These are phyloP conservation scores for Neoboletus magnificus DNA, from an alignment of 768 basidiomycete genomes.

Conservation along the genomic window DNA sequence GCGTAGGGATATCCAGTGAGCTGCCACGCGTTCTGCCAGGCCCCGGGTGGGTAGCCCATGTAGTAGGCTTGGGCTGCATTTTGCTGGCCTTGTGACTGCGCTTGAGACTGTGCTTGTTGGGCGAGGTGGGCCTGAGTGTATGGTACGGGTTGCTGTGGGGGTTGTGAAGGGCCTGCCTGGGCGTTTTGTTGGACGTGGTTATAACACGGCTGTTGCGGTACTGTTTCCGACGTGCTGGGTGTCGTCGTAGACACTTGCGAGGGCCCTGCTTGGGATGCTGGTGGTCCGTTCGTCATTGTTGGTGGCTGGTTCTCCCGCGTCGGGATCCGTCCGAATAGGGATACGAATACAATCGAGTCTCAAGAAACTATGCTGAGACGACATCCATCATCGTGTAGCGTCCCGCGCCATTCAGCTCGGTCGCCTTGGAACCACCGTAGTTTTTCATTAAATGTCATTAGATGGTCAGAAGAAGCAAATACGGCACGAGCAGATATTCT, in stretches of 20 bases:
- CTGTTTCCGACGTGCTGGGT: constrained; percentile 8
- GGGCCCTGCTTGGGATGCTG: constrained; percentile 40
- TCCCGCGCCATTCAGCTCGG: too few species aligned
- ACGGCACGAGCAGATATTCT: neutral
- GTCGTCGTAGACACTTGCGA: constrained; percentile 22
- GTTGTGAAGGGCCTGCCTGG: constrained; percentile 18
- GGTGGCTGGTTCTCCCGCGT: neutral
- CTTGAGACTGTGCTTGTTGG: constrained; percentile 19
- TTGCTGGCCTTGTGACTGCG: constrained; percentile 24
- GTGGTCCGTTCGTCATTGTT: constrained; percentile 40
- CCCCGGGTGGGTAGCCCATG: constrained; percentile 32
- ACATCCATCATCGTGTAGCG: neutral
- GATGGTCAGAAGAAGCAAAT: neutral
- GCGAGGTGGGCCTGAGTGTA: constrained; percentile 20
- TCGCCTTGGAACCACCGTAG: neutral
- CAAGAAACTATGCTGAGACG: neutral
- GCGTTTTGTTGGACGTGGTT: constrained; percentile 12
- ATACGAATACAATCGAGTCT: neutral
- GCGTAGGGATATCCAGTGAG: constrained; percentile 33
- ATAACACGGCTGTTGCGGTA: constrained; percentile 9
- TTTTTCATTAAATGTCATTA: neutral
- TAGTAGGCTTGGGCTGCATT: constrained; percentile 31
- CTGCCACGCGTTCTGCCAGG: constrained; percentile 34
- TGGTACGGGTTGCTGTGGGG: constrained; percentile 13
- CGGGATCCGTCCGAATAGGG: constrained; percentile 6